Evolutionary conservation across 2,329 filamentous ascomycete genomes (phyloP).

Genomic region (Calonectria henricotiae): DNA sequence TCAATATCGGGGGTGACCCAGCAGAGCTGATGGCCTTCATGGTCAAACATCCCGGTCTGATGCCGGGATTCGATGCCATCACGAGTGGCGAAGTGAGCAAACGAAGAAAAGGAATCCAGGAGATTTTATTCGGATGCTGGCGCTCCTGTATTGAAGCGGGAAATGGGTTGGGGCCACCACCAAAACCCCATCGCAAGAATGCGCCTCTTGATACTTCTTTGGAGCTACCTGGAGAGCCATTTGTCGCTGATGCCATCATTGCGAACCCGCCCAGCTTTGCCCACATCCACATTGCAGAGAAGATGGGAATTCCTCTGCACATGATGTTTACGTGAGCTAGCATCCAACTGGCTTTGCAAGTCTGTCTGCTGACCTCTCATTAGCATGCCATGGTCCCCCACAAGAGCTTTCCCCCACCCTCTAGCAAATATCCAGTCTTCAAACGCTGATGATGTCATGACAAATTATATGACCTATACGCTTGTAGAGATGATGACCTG

Average conservation of each 20-base stretch:
- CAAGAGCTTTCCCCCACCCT: constrained; percentile 88
- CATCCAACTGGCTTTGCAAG: too few species aligned
- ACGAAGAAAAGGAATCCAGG: constrained; percentile 81
- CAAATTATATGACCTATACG: constrained; percentile 88
- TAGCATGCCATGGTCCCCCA: constrained; percentile 94
- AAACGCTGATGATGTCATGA: constrained; percentile 82
- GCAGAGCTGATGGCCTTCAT: constrained; percentile 89
- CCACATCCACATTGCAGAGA: constrained; percentile 83
- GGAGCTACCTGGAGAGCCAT: constrained; percentile 71
- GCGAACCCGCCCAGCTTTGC: constrained; percentile 86
- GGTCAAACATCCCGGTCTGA: constrained; percentile 90
- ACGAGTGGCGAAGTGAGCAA: constrained; percentile 84
- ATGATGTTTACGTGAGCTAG: constrained; percentile 89
- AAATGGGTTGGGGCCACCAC: constrained; percentile 72
- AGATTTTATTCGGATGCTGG: constrained; percentile 91
- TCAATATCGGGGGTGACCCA: constrained; percentile 83
- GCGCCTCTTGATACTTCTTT: constrained; percentile 62
- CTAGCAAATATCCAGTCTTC: constrained; percentile 85
- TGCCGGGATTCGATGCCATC: constrained; percentile 86
- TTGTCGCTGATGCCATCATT: constrained; percentile 88
- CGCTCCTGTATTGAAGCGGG: constrained; percentile 86
- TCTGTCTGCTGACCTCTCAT: constrained; percentile 48
- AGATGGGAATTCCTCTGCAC: constrained; percentile 81
- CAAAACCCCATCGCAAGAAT: constrained; percentile 64
- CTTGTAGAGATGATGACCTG: constrained; percentile 93